phyloP scores from a whole-genome alignment of 768 basidiomycete genomes.

The Tricholoma bakamatsutake region DNA sequence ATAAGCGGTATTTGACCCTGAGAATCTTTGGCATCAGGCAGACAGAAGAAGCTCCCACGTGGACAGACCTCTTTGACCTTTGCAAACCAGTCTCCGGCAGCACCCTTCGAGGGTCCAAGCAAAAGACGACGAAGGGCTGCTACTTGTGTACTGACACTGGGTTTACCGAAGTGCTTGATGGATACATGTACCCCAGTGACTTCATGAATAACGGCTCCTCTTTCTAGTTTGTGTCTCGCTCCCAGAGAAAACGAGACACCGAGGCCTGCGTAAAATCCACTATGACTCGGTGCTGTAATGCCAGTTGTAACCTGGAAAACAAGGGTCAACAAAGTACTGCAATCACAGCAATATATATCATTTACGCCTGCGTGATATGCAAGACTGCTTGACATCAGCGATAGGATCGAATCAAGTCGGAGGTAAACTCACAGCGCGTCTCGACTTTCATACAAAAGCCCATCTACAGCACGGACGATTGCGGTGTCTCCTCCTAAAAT shows the following conservation, averaged over 20 bases:
- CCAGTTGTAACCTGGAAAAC: slow-evolving; percentile 46
- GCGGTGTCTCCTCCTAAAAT: slow-evolving; percentile 46
- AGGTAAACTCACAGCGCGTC: slow-evolving; percentile 56
- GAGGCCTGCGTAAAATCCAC: slow-evolving; percentile 53
- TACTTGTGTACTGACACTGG: slow-evolving; percentile 79
- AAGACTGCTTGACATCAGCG: slow-evolving; percentile 32
- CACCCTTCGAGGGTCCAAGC: slow-evolving; percentile 33
- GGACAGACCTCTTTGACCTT: slow-evolving; percentile 36
- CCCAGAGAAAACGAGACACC: slow-evolving; percentile 62
- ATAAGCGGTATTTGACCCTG: slow-evolving; percentile 73
- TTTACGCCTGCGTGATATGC: slow-evolving; percentile 65
- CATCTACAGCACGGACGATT: slow-evolving; percentile 66
- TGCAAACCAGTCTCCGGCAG: slow-evolving; percentile 38
- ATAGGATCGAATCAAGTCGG: not conserved
- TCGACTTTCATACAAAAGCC: slow-evolving; percentile 62
- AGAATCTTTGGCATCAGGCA: not conserved
- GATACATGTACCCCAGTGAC: slow-evolving; percentile 61
- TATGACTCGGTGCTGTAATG: slow-evolving; percentile 53
- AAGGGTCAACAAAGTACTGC: not conserved
- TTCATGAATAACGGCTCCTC: slow-evolving; percentile 59
- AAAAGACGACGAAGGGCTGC: slow-evolving; percentile 65
- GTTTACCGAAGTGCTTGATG: slow-evolving; percentile 41
- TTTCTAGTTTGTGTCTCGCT: slow-evolving; percentile 52
- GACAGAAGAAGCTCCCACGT: not conserved
- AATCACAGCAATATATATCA: not conserved